Percentiles rank a stretch among this genome's conserved stretches.
Conservation (phyloP, 495 filamentous ascomycete species). For the Hyaloscypha finlandica region DNA sequence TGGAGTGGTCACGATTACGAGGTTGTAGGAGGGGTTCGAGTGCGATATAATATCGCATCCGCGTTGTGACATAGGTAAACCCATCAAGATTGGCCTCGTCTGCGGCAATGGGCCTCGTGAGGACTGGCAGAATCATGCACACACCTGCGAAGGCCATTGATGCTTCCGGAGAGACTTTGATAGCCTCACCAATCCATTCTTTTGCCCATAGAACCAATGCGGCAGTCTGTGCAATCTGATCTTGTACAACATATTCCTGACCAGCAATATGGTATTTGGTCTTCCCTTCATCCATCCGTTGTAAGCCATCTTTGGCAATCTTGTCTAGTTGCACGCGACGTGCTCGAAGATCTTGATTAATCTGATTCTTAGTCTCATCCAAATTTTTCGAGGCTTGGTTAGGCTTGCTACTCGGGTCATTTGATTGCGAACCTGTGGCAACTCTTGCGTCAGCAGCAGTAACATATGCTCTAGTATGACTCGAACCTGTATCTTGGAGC, state of each 20-base stretch:
- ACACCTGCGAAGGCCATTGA: conserved; percentile 34
- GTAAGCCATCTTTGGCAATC: conserved; percentile 21
- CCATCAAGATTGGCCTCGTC: conserved; percentile 32
- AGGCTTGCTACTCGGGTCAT: neutral
- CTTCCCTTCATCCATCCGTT: conserved; percentile 19
- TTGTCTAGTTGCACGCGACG: conserved; percentile 14
- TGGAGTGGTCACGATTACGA: neutral
- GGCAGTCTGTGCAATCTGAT: conserved; percentile 26
- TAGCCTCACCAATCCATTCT: conserved; percentile 27
- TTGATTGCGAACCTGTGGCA: conserved; percentile 1
- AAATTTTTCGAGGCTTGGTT: neutral
- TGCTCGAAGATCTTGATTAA: neutral
- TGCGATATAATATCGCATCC: conserved; percentile 31
- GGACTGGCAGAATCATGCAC: conserved; percentile 32
- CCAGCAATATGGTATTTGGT: conserved; percentile 26
- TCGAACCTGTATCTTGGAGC: neutral
- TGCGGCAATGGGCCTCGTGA: conserved; percentile 31
- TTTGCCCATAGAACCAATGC: conserved; percentile 23
- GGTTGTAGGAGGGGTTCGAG: conserved; percentile 31
- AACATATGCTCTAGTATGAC: fast-evolving
- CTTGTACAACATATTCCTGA: conserved; percentile 25
- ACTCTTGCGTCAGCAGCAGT: neutral
- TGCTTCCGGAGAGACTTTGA: conserved; percentile 31
- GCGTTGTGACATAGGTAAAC: conserved; percentile 32
- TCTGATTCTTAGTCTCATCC: conserved; percentile 4